These are phyloP conservation scores for Trametes elegans DNA, from an alignment of 768 basidiomycete species.

Conservation along the genomic window DNA sequence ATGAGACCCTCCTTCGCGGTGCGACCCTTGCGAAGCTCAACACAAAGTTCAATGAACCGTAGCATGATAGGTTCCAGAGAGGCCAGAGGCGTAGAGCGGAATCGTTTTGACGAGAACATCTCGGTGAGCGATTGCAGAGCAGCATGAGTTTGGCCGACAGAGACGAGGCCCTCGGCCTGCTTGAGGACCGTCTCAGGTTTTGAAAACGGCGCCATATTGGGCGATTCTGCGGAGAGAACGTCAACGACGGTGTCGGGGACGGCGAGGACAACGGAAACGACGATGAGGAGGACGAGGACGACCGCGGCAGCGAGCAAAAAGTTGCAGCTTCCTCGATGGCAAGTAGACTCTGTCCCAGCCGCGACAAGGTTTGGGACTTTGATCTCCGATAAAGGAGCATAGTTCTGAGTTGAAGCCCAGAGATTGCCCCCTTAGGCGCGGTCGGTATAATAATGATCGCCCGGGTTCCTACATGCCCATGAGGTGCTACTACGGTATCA, in stretches of 20 bases:
- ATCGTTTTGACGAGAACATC: slow-evolving; percentile 91
- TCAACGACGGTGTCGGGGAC: slow-evolving; percentile 11
- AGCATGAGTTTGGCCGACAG: slow-evolving; percentile 87
- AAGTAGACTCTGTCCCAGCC: slow-evolving; percentile 12
- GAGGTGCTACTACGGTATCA: too few relatives aligned
- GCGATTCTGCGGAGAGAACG: slow-evolving; percentile 11
- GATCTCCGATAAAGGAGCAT: slow-evolving; percentile 1
- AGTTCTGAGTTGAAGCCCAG: too few relatives aligned
- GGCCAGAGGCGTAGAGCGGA: slow-evolving; percentile 84
- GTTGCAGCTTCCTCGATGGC: slow-evolving; percentile 8
- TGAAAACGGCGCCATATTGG: slow-evolving; percentile 81
- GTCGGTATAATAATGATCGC: too few relatives aligned
- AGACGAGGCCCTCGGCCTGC: slow-evolving; percentile 91
- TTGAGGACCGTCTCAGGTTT: slow-evolving; percentile 90
- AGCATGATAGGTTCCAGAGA: slow-evolving; percentile 95
- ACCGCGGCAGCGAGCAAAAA: slow-evolving; percentile 9
- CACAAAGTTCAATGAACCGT: slow-evolving; percentile 94
- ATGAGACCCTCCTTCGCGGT: slow-evolving; percentile 94
- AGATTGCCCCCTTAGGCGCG: too few relatives aligned
- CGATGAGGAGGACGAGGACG: slow-evolving; percentile 4
- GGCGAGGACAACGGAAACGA: neutral
- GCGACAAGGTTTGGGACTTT: slow-evolving; percentile 1
- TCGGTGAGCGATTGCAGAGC: slow-evolving; percentile 89
- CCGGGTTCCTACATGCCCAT: too few relatives aligned
- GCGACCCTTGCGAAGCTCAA: slow-evolving; percentile 90